phyloP scores from a whole-genome alignment of 352 stramenopile genomes.

The Phytopythium ostracodes region DNA sequence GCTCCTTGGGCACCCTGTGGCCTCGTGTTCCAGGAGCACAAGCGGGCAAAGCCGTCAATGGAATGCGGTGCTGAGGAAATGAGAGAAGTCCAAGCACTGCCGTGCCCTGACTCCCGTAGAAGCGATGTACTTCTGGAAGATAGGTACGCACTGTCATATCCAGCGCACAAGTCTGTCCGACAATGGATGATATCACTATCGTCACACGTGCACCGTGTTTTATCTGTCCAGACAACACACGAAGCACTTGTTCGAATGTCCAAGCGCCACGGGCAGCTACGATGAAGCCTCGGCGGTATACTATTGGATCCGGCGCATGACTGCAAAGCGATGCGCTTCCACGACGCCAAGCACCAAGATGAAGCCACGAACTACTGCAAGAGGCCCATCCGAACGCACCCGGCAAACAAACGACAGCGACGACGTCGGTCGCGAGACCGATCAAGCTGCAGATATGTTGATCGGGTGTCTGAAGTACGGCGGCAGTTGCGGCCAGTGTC shows the following conservation, averaged over 20 bases:
- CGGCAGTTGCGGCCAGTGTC: slow-evolving; percentile 10
- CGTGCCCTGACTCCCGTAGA: not conserved
- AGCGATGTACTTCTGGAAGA: not conserved
- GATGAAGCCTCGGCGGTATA: slow-evolving; percentile 15
- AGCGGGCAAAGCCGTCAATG: not conserved
- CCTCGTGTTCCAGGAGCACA: slow-evolving; percentile 20
- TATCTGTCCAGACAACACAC: not conserved
- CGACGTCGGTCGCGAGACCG: no score
- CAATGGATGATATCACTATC: no score
- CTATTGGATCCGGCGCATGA: slow-evolving; percentile 21
- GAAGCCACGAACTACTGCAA: not conserved
- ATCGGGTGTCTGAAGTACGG: slow-evolving; percentile 27
- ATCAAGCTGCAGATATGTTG: not conserved
- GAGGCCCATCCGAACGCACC: not conserved
- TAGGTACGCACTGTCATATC: not conserved
- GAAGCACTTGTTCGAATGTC: not conserved
- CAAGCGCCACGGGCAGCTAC: no score
- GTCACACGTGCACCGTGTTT: not conserved
- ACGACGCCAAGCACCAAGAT: not conserved
- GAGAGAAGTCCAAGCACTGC: not conserved
- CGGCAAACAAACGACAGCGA: no score
- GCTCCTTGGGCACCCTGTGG: slow-evolving; percentile 45
- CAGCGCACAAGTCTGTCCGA: no score
- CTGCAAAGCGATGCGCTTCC: not conserved
- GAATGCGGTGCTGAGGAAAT: not conserved